Evolutionary conservation across 305 asterid species (phyloP), one percentile per base, ranked within the genome.

Genomic region (Fraxinus sp.): DNA sequence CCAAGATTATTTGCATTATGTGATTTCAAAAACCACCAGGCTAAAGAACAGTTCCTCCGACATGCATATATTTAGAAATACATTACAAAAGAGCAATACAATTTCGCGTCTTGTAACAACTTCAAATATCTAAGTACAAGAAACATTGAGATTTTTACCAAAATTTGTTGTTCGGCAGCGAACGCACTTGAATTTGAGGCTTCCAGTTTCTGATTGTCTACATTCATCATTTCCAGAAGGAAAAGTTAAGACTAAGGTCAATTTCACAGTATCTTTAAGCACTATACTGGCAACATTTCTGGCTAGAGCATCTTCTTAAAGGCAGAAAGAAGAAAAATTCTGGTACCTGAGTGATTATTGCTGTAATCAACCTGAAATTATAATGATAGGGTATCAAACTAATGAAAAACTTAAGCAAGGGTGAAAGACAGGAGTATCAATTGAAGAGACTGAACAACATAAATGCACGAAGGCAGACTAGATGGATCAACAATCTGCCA

Each of bases 151-250:
- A 74, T 59, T 20, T 36, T 78, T 74, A 96, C 98, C 79, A 96
- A 89, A 89, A 96, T 96, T 90, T 96, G 99, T 81, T 96, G 98
- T 76, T 96, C 99, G 77, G 98, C 98, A 81, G 89, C 90, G 70
- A 95, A 89, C 83, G 97, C 83, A 89, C 89, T 88, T 79, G 94
- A 86, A 81, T 84, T 92, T 80, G 88, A 81, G 82, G 89, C 84
- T 39, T 93, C 98, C 86, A 83, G 91, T 81, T 86, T 94, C 88
- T 88, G 92, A 78, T 82, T 76, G 73, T 88, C 99, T 95, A 92
- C 83, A 88, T 64, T 83, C 78, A 89, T 79, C 86, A 88, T 84
- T 81, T 75, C 64, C 39, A 75, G 39, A 85, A 83, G 82, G 82
- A 82, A 16, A 81, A 83, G 70, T 81, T 20, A 83, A 44, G 37